Evolutionary conservation across 2,329 filamentous ascomycete species (phyloP).

Genomic region (Pseudogymnoascus pannorum): DNA sequence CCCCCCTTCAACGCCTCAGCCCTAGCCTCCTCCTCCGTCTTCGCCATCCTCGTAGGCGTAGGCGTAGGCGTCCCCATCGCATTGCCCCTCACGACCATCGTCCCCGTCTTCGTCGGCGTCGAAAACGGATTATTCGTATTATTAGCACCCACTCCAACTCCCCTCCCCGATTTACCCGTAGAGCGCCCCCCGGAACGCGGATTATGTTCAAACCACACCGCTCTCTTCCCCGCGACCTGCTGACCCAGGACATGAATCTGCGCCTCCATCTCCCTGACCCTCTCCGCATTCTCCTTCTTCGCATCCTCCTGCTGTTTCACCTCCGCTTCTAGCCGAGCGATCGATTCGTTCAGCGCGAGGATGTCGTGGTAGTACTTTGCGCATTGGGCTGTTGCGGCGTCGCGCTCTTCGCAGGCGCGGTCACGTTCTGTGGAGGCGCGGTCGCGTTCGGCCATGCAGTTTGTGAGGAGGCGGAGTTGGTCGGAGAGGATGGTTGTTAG

Average conservation of each 20-base stretch:
- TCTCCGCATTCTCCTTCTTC: constrained; percentile 4
- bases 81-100: neutral
- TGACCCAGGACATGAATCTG: neutral
- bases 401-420: constrained; percentile 5
- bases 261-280: neutral
- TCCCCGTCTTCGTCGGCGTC: neutral
- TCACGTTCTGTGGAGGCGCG: constrained; percentile 9
- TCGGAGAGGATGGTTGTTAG: neutral
- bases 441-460: constrained; percentile 10
- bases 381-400: constrained; percentile 11
- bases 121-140: neutral
- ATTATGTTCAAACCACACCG: constrained; percentile 20
- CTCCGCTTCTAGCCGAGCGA: constrained; percentile 11
- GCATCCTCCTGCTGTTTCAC: constrained; percentile 17
- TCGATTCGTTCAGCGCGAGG: constrained; percentile 1
- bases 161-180: constrained; percentile 2
- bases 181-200: neutral
- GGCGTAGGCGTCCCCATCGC: neutral
- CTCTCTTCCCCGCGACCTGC: constrained; percentile 17
- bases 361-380: neutral
- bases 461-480: neutral
- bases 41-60: neutral
- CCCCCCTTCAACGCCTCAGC: neutral
- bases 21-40: neutral
- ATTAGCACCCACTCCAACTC: too few species aligned